Evolutionary conservation across 768 basidiomycete genomes (phyloP).

Genomic region (Agaricus subrufescens): DNA sequence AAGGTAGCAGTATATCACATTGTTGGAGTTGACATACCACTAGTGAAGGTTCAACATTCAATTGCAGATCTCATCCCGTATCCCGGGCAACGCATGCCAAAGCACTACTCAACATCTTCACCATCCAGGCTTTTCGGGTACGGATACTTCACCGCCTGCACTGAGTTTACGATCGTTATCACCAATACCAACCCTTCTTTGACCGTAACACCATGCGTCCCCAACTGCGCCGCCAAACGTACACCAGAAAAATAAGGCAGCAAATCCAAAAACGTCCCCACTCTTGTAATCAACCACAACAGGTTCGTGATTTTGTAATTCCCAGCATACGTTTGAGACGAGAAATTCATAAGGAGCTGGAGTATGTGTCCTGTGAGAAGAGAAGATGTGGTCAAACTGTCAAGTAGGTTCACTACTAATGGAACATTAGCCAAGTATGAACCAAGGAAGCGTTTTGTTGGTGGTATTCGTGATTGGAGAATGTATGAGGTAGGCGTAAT

Average conservation of each 20-base stretch:
- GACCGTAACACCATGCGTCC: background rate
- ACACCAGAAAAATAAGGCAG: background rate
- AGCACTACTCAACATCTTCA: background rate
- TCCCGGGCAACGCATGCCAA: too few relatives aligned
- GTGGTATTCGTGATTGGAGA: constrained; percentile 7
- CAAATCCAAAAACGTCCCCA: background rate
- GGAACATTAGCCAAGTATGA: background rate
- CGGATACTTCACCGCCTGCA: constrained; percentile 4
- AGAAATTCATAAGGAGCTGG: constrained; percentile 21
- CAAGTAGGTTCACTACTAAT: background rate
- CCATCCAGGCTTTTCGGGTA: background rate
- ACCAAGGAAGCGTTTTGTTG: background rate
- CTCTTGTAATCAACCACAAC: background rate
- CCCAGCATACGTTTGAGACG: constrained; percentile 19
- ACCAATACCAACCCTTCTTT: background rate
- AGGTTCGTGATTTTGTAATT: constrained; percentile 10
- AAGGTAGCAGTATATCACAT: too few relatives aligned
- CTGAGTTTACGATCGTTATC: background rate
- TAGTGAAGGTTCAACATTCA: too few relatives aligned
- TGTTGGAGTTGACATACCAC: too few relatives aligned
- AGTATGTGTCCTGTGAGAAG: constrained; percentile 11
- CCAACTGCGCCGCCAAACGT: background rate
- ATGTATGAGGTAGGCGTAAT: background rate
- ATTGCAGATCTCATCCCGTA: too few relatives aligned
- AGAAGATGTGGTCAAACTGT: constrained; percentile 6